Base-by-base conservation (phyloP, 768 basidiomycete genomes). In the Mycena metata region DNA sequence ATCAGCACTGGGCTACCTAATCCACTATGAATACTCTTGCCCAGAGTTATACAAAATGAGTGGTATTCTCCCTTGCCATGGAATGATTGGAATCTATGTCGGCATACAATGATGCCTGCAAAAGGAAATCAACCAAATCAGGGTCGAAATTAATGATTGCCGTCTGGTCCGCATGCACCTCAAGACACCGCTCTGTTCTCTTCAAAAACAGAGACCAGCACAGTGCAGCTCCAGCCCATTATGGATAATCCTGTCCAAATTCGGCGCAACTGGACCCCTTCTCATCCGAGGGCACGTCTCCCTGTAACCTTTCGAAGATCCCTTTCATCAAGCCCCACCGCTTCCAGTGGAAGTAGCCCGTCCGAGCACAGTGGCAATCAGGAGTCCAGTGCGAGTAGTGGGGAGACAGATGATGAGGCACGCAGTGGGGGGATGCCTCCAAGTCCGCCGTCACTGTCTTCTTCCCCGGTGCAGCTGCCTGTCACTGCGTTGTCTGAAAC, bases 91-190 rank as follows among this genome's bases (percentile, higher is more conserved):
- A n/a, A n/a, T n/a, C n/a, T n/a, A n/a, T n/a, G n/a, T n/a, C n/a
- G n/a, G n/a, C n/a, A n/a, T n/a, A n/a, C n/a, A n/a, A 43, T 43
- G 43, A 43, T 43, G 43, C 43, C 43, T 43, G 43, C 43, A 43
- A 9, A 43, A n/a, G 43, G 43, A 43, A 43, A 43, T 43, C 43
- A 43, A 43, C 43, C 43, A 43, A 43, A 43, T 43, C 43, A 43
- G 43, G 8, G 7, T 43, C n/a, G n/a, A 43, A 13, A 13, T 8
- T 43, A 16, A 16, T 43, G 43, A 43, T 43, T 43, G 43, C 43
- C 43, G 16, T 43, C 43, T 8, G 43, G 43, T 43, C n/a, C 43
- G 16, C 43, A 43, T 4, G 43, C 7, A 19, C 8, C 16, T 43
- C 43, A 43, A 43, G 43, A 43, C 43, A 43, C 43, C 7, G 15